phyloP scores from a whole-genome alignment of 495 filamentous ascomycete species.

The Staphylotrichum tortipilum region DNA sequence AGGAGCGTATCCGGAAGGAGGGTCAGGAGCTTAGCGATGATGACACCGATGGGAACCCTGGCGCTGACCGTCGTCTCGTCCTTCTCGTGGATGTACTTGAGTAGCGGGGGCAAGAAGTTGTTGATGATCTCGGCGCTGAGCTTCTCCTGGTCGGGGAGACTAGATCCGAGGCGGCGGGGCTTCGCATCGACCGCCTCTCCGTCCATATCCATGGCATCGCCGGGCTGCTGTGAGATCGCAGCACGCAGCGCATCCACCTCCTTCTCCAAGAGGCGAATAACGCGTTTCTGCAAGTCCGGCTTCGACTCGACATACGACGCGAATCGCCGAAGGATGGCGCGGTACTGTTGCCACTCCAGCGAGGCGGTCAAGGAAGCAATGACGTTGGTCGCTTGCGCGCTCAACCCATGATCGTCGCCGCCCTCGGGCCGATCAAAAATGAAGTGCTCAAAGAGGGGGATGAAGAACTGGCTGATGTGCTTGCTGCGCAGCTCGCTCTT shows the following conservation, averaged over 20 bases:
- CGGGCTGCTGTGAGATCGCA: conserved; percentile 39
- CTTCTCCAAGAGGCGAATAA: conserved; percentile 71
- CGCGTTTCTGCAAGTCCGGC: conserved; percentile 73
- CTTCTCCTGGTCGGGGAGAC: conserved; percentile 61
- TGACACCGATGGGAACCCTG: conserved; percentile 78
- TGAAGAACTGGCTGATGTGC: conserved; percentile 77
- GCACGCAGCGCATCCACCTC: conserved; percentile 64
- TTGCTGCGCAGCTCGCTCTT: conserved; percentile 56
- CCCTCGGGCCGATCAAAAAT: conserved; percentile 71
- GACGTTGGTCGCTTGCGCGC: conserved; percentile 68
- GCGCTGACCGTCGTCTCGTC: conserved; percentile 87
- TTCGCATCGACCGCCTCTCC: conserved; percentile 16
- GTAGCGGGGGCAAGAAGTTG: conserved; percentile 66
- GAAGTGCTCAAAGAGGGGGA: conserved; percentile 90
- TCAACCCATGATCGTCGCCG: conserved; percentile 72
- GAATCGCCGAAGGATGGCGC: conserved; percentile 70
- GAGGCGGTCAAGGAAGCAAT: conserved; percentile 64
- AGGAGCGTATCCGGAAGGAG: conserved; percentile 66
- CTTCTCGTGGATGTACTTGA: conserved; percentile 81
- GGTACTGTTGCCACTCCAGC: conserved; percentile 87
- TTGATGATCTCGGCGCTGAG: conserved; percentile 64
- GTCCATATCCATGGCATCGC: conserved; percentile 33
- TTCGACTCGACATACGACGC: conserved; percentile 70
- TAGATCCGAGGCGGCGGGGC: conserved; percentile 45
- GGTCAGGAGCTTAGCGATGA: conserved; percentile 74